Evolutionary conservation across 306 rosid species (phyloP), one percentile per base, ranked within the genome.

Genomic region (Lathyrus oleraceus): DNA sequence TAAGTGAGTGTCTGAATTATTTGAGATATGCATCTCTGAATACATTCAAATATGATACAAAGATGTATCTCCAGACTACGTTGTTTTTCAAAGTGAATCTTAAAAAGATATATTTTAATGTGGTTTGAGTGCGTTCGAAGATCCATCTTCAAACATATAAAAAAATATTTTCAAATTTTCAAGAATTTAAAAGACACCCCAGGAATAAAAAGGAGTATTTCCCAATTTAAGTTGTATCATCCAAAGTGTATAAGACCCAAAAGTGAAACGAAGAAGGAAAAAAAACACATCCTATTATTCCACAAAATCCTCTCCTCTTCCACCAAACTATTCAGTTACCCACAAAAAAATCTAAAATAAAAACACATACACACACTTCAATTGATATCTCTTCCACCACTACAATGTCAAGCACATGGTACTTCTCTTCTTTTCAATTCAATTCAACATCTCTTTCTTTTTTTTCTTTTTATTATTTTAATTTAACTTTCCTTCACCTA

Each of bases 381-480:
- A 14, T 45, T 23, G 11, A 9, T 3, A 5, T 30, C 16, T 42
- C 59, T 21, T 11, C 20, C 72, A 67, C 61, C 36, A 11, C 51
- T n/a, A 73, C 74, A 60, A 59, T 20, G 39, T 59, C 71, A 5
- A 54, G 13, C 74, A 67, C 60, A 74, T 60, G 81, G 76, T 81
- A 60, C 15, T 75, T 53, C 44, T 61, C 16, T 14, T 14, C 8
- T 56, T 15, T 19, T 8, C 28, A 20, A 10, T 52, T 56, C 19
- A 27, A 57, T 57, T 57, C 63, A 57, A 27, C 20, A 57, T n/a
- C 4, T 59, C 9, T 59, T 11, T 35, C 23, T 36, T 3, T 35
- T 36, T 61, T 35, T 16, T 60, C 23, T 16, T 9, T 20, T 20
- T 10, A 17, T 8, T 30, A 59, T 60, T 60, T 15, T 8, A 8